Evolutionary conservation across 495 filamentous ascomycete species (phyloP), one percentile per base, ranked within the genome.

Genomic region (Aspergillus panamensis): DNA sequence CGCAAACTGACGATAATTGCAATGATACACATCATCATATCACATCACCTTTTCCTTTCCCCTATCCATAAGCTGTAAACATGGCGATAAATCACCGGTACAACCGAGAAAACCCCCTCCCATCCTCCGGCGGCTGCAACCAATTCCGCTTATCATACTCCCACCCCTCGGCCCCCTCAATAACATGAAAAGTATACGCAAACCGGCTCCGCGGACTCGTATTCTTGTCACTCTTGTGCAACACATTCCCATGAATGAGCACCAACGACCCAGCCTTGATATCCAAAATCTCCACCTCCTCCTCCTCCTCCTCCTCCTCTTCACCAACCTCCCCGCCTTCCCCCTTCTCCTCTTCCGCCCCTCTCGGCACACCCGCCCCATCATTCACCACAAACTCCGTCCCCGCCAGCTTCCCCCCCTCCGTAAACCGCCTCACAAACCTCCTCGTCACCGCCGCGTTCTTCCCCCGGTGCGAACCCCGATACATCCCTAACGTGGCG

Each of bases 111-210:
- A 97, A 96, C 0, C 90, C 92, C 50, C 80, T 81, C 3, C 87
- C 89, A 49, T 79, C 78, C 53, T 78, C 72, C 2, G 90, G 83
- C 47, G 91, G 91, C 76, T 96, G 92, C 67, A 98, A 65, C 94
- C 94, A 98, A 69, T 98, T 98, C 69, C 78, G 76, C 73, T 79
- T 80, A 74, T 97, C 95, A 71, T 96, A 98, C 39, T 74, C 74
- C 75, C 73, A 79, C 17, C 75, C 74, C 40, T 86, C 82, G 49
- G 89, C 86, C 0, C 90, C 90, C 71, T 97, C 94, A 67, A 97
- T 97, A 40, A 96, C 82, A 77, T 98, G 94, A 65, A 97, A 98
- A 0, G 95, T 98, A 73, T 98, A 98, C 21, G 96, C 96, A 69
- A 91, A 95, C 65, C 94, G 82, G 55, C 92, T 92, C 73, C 87